Evolutionary conservation across 2,329 filamentous ascomycete genomes (phyloP).

Genomic region (Akanthomyces dipterigenus): DNA sequence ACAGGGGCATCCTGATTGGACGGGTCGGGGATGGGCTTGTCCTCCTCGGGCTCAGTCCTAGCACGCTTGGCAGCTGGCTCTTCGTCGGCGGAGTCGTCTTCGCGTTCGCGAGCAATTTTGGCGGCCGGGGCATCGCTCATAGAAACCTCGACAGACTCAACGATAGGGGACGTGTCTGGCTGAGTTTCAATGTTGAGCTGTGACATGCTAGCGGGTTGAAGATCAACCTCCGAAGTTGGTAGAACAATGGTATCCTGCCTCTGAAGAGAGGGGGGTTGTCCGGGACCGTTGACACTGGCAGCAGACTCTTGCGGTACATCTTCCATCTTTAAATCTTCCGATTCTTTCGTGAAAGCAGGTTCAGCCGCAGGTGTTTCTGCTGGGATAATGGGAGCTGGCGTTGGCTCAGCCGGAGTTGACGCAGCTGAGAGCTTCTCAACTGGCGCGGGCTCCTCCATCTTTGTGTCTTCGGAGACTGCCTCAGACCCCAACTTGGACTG

Average conservation of each 20-base stretch:
- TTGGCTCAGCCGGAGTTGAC: neutral
- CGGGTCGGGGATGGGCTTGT: conserved; percentile 20
- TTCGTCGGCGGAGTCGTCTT: conserved; percentile 56
- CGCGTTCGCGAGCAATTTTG: conserved; percentile 68
- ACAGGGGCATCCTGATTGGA: conserved; percentile 1
- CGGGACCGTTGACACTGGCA: neutral
- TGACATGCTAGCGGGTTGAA: conserved; percentile 31
- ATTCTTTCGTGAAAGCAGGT: neutral
- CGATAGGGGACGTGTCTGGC: conserved; percentile 20
- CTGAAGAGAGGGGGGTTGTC: neutral
- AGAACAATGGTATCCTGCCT: conserved; percentile 14
- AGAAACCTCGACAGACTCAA: conserved; percentile 35
- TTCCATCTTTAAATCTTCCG: conserved; percentile 12
- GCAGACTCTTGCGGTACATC: conserved; percentile 1
- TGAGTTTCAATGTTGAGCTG: conserved; percentile 33
- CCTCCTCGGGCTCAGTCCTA: conserved; percentile 57
- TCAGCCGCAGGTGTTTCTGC: neutral
- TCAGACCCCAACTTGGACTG: neutral
- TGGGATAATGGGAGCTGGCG: neutral
- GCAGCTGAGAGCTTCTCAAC: neutral
- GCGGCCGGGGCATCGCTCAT: conserved; percentile 49
- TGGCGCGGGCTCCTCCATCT: neutral
- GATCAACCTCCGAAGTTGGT: conserved; percentile 27
- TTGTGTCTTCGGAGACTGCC: neutral
- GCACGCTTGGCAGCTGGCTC: conserved; percentile 75